These are phyloP conservation scores for Mycosarcoma maydis DNA, from an alignment of 1,284 basidiomycete species.

Conservation along the genomic window DNA sequence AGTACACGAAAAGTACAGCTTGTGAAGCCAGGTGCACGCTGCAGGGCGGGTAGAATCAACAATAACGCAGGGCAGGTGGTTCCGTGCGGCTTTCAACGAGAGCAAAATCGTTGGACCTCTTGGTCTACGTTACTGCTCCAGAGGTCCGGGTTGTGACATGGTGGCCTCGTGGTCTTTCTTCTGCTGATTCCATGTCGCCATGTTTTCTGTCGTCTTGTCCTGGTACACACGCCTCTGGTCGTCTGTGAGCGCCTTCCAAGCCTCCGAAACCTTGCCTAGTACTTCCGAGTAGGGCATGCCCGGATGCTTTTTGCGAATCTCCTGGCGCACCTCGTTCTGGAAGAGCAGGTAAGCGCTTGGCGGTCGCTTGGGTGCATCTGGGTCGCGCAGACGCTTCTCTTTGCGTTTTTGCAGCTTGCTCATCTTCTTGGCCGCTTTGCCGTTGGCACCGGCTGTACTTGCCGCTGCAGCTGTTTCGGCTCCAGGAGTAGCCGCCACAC, in stretches of 20 bases:
- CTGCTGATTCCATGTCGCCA: constrained; percentile 55
- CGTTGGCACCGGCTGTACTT: constrained; percentile 34
- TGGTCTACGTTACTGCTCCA: constrained; percentile 19
- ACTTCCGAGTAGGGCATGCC: constrained; percentile 55
- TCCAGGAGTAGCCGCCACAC: constrained; percentile 20
- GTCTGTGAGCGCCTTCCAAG: constrained; percentile 58
- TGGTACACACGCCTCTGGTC: constrained; percentile 56
- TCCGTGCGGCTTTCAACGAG: too few relatives aligned
- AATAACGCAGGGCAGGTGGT: too few relatives aligned
- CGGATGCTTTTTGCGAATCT: constrained; percentile 55
- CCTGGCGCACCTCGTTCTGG: constrained; percentile 61
- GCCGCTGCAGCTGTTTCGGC: constrained; percentile 35
- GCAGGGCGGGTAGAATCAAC: background rate
- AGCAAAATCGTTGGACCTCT: too few relatives aligned
- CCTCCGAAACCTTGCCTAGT: constrained; percentile 56
- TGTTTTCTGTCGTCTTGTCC: constrained; percentile 57
- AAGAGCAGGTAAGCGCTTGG: constrained; percentile 61
- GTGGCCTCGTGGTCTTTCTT: constrained; percentile 53
- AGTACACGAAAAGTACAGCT: constrained; percentile 16
- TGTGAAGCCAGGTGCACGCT: background rate
- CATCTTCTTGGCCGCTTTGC: constrained; percentile 44
- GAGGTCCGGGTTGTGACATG: constrained; percentile 16
- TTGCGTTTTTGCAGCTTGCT: constrained; percentile 52
- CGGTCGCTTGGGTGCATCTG: constrained; percentile 60
- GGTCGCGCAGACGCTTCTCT: constrained; percentile 55